Conservation (phyloP, 495 filamentous ascomycete genomes). For the Haplographium delicatum region DNA sequence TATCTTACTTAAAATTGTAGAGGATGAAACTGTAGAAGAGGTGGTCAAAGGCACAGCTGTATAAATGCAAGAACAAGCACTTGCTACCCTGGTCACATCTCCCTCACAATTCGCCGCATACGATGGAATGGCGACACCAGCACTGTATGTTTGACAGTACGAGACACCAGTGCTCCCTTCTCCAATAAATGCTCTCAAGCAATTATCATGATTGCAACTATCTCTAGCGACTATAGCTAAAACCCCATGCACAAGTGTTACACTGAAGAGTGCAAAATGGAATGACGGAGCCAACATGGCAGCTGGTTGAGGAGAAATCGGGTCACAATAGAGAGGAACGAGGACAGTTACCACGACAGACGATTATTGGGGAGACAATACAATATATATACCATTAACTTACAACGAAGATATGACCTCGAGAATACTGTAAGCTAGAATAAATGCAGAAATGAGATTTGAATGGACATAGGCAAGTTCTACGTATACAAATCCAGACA, state of each 20-base stretch:
- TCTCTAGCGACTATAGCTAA: neutral
- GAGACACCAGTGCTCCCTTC: neutral
- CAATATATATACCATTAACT: too few relatives aligned
- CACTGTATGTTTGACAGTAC: slow-evolving; percentile 7
- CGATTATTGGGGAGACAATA: too few relatives aligned
- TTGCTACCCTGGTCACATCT: neutral
- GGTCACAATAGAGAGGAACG: too few relatives aligned
- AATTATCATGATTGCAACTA: slow-evolving; percentile 8
- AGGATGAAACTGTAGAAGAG: neutral
- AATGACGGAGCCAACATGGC: too few relatives aligned
- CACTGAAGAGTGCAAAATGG: neutral
- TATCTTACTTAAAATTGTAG: neutral
- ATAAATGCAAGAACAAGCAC: slow-evolving; percentile 11
- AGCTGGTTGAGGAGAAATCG: too few relatives aligned
- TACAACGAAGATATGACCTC: too few relatives aligned
- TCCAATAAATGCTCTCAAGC: slow-evolving; percentile 9
- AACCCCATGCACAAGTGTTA: neutral
- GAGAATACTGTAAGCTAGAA: too few relatives aligned
- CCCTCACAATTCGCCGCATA: slow-evolving; percentile 9
- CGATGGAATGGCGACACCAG: slow-evolving; percentile 1
- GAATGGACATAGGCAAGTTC: too few relatives aligned
- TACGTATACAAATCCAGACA: too few relatives aligned
- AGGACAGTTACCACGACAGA: too few relatives aligned
- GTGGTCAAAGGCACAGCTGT: slow-evolving; percentile 1
- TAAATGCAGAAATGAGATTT: too few relatives aligned